Percentiles rank a stretch among this genome's conserved stretches.
Conservation (phyloP, 805 yeast genomes). For the Starmerella powellii region DNA sequence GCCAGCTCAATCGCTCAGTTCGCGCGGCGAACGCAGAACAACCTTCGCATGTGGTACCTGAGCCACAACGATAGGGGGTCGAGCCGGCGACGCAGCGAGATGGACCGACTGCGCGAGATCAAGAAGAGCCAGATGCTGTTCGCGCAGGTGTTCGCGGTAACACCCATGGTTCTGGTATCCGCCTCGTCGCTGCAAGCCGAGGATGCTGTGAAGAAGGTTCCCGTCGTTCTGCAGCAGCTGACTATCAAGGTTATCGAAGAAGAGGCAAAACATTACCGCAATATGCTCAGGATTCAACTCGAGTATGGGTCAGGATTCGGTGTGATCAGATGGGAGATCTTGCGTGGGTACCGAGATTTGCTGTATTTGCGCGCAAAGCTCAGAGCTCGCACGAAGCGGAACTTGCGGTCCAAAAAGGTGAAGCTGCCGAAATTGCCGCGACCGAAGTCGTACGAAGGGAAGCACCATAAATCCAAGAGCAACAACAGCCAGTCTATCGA, state of each 20-base stretch:
- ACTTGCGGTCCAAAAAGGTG: constrained; percentile 22
- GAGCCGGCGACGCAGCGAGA: constrained; percentile 15
- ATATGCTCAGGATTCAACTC: constrained; percentile 49
- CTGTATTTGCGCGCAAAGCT: constrained; percentile 57
- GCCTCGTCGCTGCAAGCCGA: constrained; percentile 67
- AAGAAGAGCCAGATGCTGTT: constrained; percentile 25
- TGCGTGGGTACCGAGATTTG: constrained; percentile 60
- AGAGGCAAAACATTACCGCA: constrained; percentile 34
- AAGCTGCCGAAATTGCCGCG: constrained; percentile 37
- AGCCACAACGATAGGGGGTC: constrained; percentile 7
- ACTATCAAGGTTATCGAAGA: constrained; percentile 44
- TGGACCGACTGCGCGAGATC: constrained; percentile 18
- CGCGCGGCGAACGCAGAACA: constrained; percentile 20
- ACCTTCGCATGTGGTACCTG: constrained; percentile 17
- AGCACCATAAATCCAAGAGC: background rate
- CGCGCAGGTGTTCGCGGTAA: constrained; percentile 47
- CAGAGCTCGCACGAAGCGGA: constrained; percentile 10
- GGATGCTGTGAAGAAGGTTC: constrained; percentile 59
- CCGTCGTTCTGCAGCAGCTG: constrained; percentile 61
- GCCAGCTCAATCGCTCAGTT: constrained; percentile 11
- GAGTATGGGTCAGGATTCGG: constrained; percentile 84
- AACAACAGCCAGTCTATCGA: background rate
- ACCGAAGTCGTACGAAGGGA: constrained; percentile 18
- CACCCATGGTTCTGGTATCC: constrained; percentile 54
- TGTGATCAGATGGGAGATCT: constrained; percentile 67